A percentile compares a stretch with the other conserved stretches of the same genome.
Evolutionary conservation across 2,329 filamentous ascomycete genomes (phyloP).

Genomic region (Alternaria triticimaculans): DNA sequence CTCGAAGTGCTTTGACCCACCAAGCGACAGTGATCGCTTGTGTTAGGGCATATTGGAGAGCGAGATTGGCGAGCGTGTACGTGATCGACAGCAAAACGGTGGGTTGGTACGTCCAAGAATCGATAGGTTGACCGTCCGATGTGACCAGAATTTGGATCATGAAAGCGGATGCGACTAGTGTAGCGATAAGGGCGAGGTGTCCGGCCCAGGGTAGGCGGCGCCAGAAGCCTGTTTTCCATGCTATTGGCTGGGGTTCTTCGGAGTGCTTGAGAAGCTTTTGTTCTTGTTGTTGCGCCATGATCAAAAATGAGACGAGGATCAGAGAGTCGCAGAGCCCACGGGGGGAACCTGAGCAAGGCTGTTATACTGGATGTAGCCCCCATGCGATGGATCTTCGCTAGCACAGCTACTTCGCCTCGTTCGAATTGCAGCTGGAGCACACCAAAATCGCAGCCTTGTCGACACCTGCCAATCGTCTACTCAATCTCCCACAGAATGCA

Average conservation of each 20-base stretch:
- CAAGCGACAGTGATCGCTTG: no score
- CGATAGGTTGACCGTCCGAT: background rate
- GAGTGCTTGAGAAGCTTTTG: background rate
- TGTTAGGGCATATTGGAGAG: no score
- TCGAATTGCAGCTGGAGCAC: background rate
- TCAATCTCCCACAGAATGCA: background rate
- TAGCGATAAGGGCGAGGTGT: background rate
- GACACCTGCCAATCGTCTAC: background rate
- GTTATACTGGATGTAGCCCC: background rate
- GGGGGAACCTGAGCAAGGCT: background rate
- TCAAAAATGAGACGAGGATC: background rate
- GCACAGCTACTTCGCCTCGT: background rate
- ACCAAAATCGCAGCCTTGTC: background rate
- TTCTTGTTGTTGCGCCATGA: background rate
- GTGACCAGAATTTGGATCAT: background rate
- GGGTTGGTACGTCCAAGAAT: background rate
- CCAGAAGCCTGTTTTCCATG: background rate
- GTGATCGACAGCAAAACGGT: background rate
- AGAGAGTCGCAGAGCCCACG: background rate
- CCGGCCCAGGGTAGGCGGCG: background rate
- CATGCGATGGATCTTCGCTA: background rate
- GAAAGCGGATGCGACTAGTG: background rate
- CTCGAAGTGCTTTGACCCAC: no score
- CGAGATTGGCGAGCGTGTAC: no score
- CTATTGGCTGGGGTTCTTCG: background rate